Conservation (phyloP, 2,329 filamentous ascomycete species). For the Emmonsia crescens region DNA sequence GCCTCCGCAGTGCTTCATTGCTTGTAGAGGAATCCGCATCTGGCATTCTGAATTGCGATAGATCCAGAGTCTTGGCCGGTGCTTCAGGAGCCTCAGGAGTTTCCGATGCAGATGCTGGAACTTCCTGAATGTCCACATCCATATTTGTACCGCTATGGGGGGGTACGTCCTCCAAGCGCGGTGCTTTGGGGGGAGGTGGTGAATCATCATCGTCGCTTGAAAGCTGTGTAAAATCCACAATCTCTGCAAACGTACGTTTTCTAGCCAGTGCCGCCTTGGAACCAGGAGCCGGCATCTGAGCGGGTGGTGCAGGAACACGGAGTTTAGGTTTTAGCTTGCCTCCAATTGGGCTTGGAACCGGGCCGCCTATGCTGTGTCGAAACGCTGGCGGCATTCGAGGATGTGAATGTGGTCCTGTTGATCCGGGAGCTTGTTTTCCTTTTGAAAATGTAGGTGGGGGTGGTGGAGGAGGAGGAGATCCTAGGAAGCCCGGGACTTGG, state of each 20-base stretch:
- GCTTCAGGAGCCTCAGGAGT: neutral
- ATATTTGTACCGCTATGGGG: conserved; percentile 2
- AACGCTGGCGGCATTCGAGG: neutral
- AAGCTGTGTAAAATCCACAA: conserved; percentile 41
- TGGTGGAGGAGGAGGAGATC: neutral
- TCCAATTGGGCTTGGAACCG: neutral
- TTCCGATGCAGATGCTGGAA: neutral
- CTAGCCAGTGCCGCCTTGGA: conserved; percentile 46
- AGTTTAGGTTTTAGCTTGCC: conserved; percentile 2
- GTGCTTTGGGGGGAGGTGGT: conserved; percentile 20
- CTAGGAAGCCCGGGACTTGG: neutral
- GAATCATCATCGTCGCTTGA: conserved; percentile 38
- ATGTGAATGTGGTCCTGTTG: neutral
- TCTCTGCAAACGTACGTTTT: conserved; percentile 44
- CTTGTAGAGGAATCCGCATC: conserved; percentile 3
- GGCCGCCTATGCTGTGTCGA: neutral
- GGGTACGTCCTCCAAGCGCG: conserved; percentile 5
- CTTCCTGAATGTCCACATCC: neutral
- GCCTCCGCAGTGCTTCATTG: conserved; percentile 14
- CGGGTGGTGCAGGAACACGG: neutral
- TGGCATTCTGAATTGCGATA: conserved; percentile 3
- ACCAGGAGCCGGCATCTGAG: conserved; percentile 16
- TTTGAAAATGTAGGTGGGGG: neutral
- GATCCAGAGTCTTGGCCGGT: neutral
- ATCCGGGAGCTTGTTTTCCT: neutral